Percentiles rank a stretch among this genome's conserved stretches.
These are phyloP conservation scores for Alternaria tenuissima DNA, from an alignment of 2,329 filamentous ascomycete genomes.

Conservation along the genomic window DNA sequence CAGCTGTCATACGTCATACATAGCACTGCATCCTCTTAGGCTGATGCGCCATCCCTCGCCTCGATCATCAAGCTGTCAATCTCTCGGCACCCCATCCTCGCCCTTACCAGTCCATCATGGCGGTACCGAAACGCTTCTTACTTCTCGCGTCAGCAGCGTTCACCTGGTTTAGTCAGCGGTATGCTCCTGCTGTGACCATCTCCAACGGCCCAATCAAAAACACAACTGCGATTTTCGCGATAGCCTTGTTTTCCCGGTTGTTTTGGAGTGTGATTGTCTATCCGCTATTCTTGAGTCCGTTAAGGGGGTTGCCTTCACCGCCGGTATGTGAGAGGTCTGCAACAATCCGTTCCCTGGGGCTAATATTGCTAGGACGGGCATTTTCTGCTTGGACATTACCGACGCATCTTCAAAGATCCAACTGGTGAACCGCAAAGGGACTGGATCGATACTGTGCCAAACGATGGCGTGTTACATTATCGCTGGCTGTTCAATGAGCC, in stretches of 20 bases:
- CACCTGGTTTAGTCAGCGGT: slow-evolving; percentile 43
- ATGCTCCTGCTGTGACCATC: slow-evolving; percentile 43
- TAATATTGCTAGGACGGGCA: slow-evolving; percentile 31
- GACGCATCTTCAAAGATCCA: slow-evolving; percentile 52
- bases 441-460: slow-evolving; percentile 63
- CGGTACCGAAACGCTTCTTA: slow-evolving; percentile 37
- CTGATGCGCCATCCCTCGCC: not conserved
- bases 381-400: slow-evolving; percentile 54
- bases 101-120: slow-evolving; percentile 27
- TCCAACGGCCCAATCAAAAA: slow-evolving; percentile 51
- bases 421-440: slow-evolving; percentile 56
- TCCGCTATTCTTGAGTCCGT: slow-evolving; percentile 65
- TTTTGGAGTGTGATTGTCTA: slow-evolving; percentile 62
- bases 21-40: not conserved
- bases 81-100: not conserved
- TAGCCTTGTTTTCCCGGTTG: slow-evolving; percentile 46
- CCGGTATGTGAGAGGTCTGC: slow-evolving; percentile 50
- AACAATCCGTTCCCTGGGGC: not conserved
- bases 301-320: slow-evolving; percentile 65
- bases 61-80: not conserved
- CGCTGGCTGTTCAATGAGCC: slow-evolving; percentile 58
- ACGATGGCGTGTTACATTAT: slow-evolving; percentile 65
- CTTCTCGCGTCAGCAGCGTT: slow-evolving; percentile 35
- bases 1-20: not conserved
- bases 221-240: slow-evolving; percentile 51